Evolutionary conservation across 129 eudicot species (phyloP), one percentile per base, ranked within the genome.

Genomic region (Erigeron canadensis): DNA sequence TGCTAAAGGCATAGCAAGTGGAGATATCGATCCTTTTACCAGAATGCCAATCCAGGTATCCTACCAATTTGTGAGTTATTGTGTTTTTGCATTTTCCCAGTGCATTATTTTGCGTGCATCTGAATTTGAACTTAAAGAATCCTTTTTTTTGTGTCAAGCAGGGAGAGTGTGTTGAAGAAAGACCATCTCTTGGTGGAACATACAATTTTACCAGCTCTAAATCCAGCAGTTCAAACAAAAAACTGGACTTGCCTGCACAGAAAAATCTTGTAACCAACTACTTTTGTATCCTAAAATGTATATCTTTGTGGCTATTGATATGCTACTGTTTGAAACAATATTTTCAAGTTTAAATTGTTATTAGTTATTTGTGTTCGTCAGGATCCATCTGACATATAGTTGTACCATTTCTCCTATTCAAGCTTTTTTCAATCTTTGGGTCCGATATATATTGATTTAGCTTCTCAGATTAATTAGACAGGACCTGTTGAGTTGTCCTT

Each of bases 251-350:
- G 87, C 99, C 99, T 54, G 97, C 83, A 46, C 88, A 95, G 86
- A 90, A 86, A 72, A 95, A 95, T 81, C 86, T 95, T 13, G 17
- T 95, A 71, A 90, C 97, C 42, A 95, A 95, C 72, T 95, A 95
- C 79, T 95, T 95, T 69, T 95, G 99, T 95, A 95, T 95, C 99
- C 99, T 65, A 22, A 69, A 13, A 22, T 73, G 55, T 74, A 76
- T 7, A 58, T 67, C 10, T 10, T 58, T 16, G 10, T 75, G 50
- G 60, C 39, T 69, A 62, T 54, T 69, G 47, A 28, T 28, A 28
- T 28, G 34, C 34, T 65, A 21, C 43, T 74, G 42, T 76, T 37
- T 56, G 10, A 16, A 65, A 60, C 62, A 18, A 6, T 43, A 45
- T 44, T 13, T 56, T 76, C 17, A 10, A 43, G 4, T 46, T 45